Conservation (phyloP, 2,329 filamentous ascomycete species). For the Macrophomina tecta region DNA sequence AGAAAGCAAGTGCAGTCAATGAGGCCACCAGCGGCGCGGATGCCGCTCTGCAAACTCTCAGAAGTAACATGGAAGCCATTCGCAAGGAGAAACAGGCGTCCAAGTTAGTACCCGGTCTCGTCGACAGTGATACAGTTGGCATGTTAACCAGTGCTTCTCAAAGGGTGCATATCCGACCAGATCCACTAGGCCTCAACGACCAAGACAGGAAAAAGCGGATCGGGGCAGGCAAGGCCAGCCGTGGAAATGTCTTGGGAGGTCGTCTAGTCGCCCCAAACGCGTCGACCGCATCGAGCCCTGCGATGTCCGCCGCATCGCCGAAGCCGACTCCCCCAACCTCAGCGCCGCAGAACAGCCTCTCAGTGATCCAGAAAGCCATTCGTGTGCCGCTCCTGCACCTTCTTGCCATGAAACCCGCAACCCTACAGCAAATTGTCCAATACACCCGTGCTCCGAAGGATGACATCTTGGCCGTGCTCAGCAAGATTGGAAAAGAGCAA, state of each 20-base stretch:
- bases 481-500: constrained; percentile 9
- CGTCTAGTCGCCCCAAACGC: constrained; percentile 2
- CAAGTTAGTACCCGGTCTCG: constrained; percentile 48
- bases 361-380: constrained; percentile 46
- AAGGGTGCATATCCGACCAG: constrained; percentile 38
- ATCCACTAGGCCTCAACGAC: neutral
- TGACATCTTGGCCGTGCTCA: constrained; percentile 54
- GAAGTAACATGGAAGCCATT: constrained; percentile 64
- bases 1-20: constrained; percentile 55
- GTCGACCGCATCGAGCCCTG: constrained; percentile 21
- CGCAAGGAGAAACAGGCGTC: constrained; percentile 67
- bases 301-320: constrained; percentile 22
- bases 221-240: neutral
- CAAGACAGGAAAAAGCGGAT: constrained; percentile 1
- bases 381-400: constrained; percentile 56
- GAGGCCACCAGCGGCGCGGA: constrained; percentile 63
- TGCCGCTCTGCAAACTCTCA: constrained; percentile 63
- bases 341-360: constrained; percentile 36
- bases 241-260: constrained; percentile 17
- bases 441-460: constrained; percentile 56
- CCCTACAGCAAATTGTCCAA: constrained; percentile 53
- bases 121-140: constrained; percentile 30
- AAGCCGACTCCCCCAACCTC: constrained; percentile 46
- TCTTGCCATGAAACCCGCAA: constrained; percentile 59
- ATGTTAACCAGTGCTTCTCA: constrained; percentile 34